Conservation (phyloP, 495 filamentous ascomycete species). For the Mytilinidion resinicola region DNA sequence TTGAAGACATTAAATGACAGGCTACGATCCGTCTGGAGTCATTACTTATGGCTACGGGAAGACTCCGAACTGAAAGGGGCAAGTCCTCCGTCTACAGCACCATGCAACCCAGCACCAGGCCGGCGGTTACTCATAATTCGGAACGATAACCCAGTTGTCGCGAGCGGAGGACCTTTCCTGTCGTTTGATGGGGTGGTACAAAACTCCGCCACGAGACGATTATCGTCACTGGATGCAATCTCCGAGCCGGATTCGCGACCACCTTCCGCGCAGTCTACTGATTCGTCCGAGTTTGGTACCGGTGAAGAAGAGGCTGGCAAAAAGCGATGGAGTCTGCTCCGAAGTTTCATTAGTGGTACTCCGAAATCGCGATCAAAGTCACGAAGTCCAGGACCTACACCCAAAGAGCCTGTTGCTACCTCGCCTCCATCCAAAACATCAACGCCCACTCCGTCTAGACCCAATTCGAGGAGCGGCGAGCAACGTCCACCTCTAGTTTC, state of each 20-base stretch:
- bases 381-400: slow-evolving; percentile 13
- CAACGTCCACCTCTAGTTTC: slow-evolving; percentile 34
- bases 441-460: background rate
- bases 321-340: slow-evolving; percentile 63
- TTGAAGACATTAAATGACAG: slow-evolving; percentile 63
- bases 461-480: background rate
- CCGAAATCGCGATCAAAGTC: slow-evolving; percentile 21
- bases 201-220: slow-evolving; percentile 37
- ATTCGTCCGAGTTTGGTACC: slow-evolving; percentile 15
- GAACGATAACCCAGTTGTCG: slow-evolving; percentile 61
- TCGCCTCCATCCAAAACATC: background rate
- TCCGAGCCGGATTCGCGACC: slow-evolving; percentile 26
- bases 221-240: slow-evolving; percentile 20
- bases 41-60: slow-evolving; percentile 69
- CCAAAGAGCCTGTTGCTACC: slow-evolving; percentile 11
- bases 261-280: slow-evolving; percentile 18
- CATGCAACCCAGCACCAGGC: slow-evolving; percentile 83
- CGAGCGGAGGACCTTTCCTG: slow-evolving; percentile 48
- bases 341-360: slow-evolving; percentile 50
- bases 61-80: slow-evolving; percentile 50
- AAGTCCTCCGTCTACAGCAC: slow-evolving; percentile 65
- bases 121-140: slow-evolving; percentile 87
- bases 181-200: slow-evolving; percentile 59
- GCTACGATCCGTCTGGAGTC: slow-evolving; percentile 67
- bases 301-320: slow-evolving; percentile 37